Percentiles rank a stretch among this genome's conserved stretches.
These are phyloP conservation scores for Metschnikowia aberdeeniae DNA, from an alignment of 805 yeast species.

Conservation along the genomic window DNA sequence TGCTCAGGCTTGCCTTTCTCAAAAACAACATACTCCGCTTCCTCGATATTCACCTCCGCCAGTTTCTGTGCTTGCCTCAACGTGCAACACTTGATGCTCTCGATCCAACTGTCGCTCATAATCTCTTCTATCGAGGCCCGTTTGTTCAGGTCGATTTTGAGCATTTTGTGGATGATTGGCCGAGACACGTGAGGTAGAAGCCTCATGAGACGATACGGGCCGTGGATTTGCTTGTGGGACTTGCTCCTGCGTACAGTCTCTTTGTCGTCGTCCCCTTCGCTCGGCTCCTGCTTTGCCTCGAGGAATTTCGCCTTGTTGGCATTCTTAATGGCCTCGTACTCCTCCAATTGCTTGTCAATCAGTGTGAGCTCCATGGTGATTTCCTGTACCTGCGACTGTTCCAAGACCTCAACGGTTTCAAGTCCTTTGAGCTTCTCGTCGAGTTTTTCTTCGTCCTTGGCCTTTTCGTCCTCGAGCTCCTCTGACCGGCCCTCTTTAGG, in stretches of 20 bases:
- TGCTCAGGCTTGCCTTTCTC: constrained; percentile 37
- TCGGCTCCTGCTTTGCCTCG: constrained; percentile 16
- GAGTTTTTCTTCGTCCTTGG: constrained; percentile 6
- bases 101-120: constrained; percentile 67
- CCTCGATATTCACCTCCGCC: constrained; percentile 27
- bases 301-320: constrained; percentile 32
- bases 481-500: constrained; percentile 6
- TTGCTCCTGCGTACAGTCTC: constrained; percentile 27
- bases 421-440: constrained; percentile 20
- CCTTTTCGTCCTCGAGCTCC: constrained; percentile 5
- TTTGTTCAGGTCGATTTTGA: constrained; percentile 53
- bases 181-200: constrained; percentile 79
- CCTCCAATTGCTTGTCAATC: constrained; percentile 35
- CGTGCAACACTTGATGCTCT: constrained; percentile 60
- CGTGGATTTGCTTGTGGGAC: constrained; percentile 59
- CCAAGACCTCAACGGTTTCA: constrained; percentile 25
- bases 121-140: constrained; percentile 69
- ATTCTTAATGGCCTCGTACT: constrained; percentile 31
- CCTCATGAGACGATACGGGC: constrained; percentile 79
- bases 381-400: constrained; percentile 31
- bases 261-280: constrained; percentile 6
- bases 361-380: constrained; percentile 31
- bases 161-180: constrained; percentile 66
- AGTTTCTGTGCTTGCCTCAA: constrained; percentile 22
- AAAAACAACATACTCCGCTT: constrained; percentile 34